Conservation (phyloP, 2,329 filamentous ascomycete species). For the Botryosphaeria agaves region DNA sequence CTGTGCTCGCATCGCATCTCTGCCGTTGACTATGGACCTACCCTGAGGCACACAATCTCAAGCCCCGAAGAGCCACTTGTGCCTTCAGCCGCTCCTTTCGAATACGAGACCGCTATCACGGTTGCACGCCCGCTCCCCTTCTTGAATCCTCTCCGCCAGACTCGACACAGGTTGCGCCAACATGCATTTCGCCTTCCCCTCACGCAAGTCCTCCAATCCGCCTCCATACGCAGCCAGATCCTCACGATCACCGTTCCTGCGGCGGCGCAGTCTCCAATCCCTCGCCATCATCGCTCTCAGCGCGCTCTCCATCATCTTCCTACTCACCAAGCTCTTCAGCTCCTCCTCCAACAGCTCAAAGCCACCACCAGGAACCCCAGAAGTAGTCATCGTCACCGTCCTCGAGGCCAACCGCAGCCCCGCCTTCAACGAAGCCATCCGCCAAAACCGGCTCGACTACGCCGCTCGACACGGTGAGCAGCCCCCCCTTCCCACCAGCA, state of each 20-base stretch:
- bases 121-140: too few species aligned
- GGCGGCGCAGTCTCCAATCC: constrained; percentile 18
- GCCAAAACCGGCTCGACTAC: constrained; percentile 70
- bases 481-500: too few species aligned
- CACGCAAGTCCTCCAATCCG: constrained; percentile 65
- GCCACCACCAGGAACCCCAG: constrained; percentile 27
- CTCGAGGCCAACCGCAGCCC: constrained; percentile 52
- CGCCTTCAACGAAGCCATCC: constrained; percentile 54
- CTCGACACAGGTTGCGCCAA: too few species aligned
- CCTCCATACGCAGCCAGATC: constrained; percentile 50
- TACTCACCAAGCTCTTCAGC: constrained; percentile 31
- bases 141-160: too few species aligned
- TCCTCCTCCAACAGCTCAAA: neutral
- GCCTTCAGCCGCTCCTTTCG: too few species aligned
- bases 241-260: constrained; percentile 32
- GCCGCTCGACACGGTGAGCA: constrained; percentile 66
- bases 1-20: too few species aligned
- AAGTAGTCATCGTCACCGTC: constrained; percentile 68
- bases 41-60: too few species aligned
- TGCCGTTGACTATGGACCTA: too few species aligned
- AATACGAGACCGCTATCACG: too few species aligned
- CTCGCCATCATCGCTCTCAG: constrained; percentile 37
- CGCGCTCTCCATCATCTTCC: constrained; percentile 41
- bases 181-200: constrained; percentile 82
- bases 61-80: too few species aligned